These are phyloP conservation scores for Echium plantagineum DNA, from an alignment of 257 asterid species.

Conservation along the genomic window DNA sequence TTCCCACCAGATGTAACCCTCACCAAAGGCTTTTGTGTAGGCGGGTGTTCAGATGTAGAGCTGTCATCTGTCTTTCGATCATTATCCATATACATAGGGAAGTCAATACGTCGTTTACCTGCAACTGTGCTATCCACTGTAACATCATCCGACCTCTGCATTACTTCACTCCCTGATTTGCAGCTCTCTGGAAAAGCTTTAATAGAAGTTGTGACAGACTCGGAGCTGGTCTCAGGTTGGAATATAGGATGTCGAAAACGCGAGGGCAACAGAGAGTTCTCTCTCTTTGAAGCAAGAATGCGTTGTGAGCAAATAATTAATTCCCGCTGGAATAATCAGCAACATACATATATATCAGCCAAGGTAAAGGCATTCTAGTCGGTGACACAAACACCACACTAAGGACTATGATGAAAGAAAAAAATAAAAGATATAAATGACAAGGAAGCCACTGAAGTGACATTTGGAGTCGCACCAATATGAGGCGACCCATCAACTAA, in stretches of 20 bases:
- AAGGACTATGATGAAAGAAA: no score
- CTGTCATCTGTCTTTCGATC: constrained; percentile 75
- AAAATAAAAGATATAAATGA: no score
- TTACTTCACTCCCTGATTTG: constrained; percentile 65
- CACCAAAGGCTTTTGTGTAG: constrained; percentile 32
- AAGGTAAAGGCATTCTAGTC: neutral
- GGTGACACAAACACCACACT: neutral
- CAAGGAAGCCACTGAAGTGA: neutral
- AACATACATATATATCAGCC: neutral
- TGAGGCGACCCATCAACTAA: neutral
- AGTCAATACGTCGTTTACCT: constrained; percentile 54
- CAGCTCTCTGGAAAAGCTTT: constrained; percentile 56
- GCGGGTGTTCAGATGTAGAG: constrained; percentile 52
- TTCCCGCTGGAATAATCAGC: constrained; percentile 68
- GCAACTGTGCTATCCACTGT: constrained; percentile 79
- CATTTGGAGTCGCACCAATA: neutral
- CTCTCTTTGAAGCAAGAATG: constrained; percentile 71
- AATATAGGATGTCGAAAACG: constrained; percentile 66
- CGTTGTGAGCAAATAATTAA: constrained; percentile 83
- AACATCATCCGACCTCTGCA: constrained; percentile 78
- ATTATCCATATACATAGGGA: constrained; percentile 46
- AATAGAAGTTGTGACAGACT: constrained; percentile 86
- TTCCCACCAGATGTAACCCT: constrained; percentile 61
- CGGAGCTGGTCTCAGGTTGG: constrained; percentile 86
- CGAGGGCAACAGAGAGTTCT: constrained; percentile 51